phyloP scores from a whole-genome alignment of 2,329 filamentous ascomycete genomes.

The Ophiostoma piceae region DNA sequence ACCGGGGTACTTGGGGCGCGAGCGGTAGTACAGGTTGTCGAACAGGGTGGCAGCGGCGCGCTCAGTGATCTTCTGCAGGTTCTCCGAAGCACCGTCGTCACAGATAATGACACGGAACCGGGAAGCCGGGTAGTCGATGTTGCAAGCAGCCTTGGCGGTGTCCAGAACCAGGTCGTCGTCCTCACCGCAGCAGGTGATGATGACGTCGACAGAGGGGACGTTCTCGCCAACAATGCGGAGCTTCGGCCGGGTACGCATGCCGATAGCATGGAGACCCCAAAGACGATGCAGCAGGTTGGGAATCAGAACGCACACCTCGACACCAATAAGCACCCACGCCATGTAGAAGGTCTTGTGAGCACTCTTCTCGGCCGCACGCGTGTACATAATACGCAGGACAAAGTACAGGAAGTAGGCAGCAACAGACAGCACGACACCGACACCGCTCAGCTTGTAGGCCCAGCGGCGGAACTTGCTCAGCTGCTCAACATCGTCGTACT shows the following conservation, averaged over 20 bases:
- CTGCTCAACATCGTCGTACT: constrained; percentile 42
- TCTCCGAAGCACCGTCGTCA: constrained; percentile 48
- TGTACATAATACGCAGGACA: constrained; percentile 46
- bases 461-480: constrained; percentile 43
- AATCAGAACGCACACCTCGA: constrained; percentile 28
- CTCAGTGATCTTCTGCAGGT: constrained; percentile 36
- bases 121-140: constrained; percentile 50
- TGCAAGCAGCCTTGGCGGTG: constrained; percentile 50
- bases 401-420: constrained; percentile 45
- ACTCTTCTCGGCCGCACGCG: constrained; percentile 46
- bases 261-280: constrained; percentile 28
- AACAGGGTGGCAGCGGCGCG: constrained; percentile 37
- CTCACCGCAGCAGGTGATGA: constrained; percentile 55
- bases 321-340: constrained; percentile 43
- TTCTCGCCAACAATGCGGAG: constrained; percentile 45
- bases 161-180: constrained; percentile 52
- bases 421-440: constrained; percentile 40
- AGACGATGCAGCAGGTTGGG: constrained; percentile 28
- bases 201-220: constrained; percentile 51
- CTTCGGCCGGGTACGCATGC: constrained; percentile 40
- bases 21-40: constrained; percentile 49
- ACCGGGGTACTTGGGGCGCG: constrained; percentile 45
- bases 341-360: constrained; percentile 40
- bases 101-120: constrained; percentile 51
- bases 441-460: constrained; percentile 37